phyloP scores from a whole-genome alignment of 1,139 yeast genomes.

The Hyphopichia khmerensis region DNA sequence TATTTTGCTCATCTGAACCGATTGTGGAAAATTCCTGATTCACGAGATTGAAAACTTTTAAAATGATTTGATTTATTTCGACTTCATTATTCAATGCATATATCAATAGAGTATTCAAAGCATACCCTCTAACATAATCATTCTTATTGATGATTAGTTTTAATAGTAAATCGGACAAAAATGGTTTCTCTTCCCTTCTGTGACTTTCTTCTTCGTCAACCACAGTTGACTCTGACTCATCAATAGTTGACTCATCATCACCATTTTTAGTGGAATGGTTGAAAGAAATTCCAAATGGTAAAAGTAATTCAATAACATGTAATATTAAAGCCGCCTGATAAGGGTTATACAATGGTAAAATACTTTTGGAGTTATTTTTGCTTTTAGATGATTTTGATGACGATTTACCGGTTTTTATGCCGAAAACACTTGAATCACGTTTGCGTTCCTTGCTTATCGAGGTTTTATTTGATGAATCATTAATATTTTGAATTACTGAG shows the following conservation, averaged over 20 bases:
- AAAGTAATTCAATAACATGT: constrained; percentile 27
- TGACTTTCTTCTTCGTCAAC: constrained; percentile 22
- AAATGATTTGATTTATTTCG: constrained; percentile 37
- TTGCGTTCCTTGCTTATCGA: constrained; percentile 14
- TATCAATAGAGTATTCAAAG: constrained; percentile 30
- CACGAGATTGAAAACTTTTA: constrained; percentile 32
- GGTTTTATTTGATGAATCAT: not conserved
- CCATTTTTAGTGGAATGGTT: constrained; percentile 15
- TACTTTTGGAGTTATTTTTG: constrained; percentile 14
- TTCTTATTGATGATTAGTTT: constrained; percentile 33
- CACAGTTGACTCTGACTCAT: constrained; percentile 12
- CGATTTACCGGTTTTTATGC: constrained; percentile 24
- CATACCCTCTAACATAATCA: constrained; percentile 36
- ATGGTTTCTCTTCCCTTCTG: constrained; percentile 17
- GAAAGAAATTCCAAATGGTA: constrained; percentile 41
- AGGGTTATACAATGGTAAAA: constrained; percentile 34
- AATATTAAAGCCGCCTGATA: constrained; percentile 36
- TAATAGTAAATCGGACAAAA: constrained; percentile 31
- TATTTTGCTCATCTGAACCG: not conserved
- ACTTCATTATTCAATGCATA: constrained; percentile 33
- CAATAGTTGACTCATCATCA: constrained; percentile 12
- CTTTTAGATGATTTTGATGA: constrained; percentile 16
- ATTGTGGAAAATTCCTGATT: constrained; percentile 24
- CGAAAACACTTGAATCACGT: constrained; percentile 28
- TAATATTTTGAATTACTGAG: not conserved